These are phyloP conservation scores for Erysimum cheiri DNA, from an alignment of 441 rosid genomes.

Conservation along the genomic window DNA sequence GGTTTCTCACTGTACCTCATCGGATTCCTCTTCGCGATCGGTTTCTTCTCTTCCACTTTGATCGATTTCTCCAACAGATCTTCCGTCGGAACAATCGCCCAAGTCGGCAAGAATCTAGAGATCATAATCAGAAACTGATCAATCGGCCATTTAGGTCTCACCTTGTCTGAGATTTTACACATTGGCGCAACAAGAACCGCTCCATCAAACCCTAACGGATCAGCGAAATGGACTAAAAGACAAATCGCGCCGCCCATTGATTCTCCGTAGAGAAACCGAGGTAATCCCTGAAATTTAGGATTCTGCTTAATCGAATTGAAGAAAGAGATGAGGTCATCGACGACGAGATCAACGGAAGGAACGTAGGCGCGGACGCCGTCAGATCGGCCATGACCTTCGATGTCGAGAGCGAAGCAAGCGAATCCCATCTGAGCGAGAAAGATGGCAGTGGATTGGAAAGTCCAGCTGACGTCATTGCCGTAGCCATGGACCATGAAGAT, in stretches of 20 bases:
- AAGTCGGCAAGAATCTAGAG: constrained; percentile 73
- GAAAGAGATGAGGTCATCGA: constrained; percentile 63
- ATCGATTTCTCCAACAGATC: constrained; percentile 65
- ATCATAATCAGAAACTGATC: constrained; percentile 56
- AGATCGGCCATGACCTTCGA: constrained; percentile 86
- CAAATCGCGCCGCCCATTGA: constrained; percentile 91
- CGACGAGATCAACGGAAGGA: constrained; percentile 74
- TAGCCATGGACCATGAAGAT: constrained; percentile 89
- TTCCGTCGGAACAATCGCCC: constrained; percentile 74
- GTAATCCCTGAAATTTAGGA: constrained; percentile 47
- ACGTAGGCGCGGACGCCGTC: constrained; percentile 73
- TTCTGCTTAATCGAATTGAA: constrained; percentile 55
- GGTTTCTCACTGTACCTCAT: constrained; percentile 75
- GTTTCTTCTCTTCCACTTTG: constrained; percentile 69
- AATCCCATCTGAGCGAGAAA: constrained; percentile 78
- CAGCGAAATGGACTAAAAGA: constrained; percentile 63
- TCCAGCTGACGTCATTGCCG: constrained; percentile 88
- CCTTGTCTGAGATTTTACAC: constrained; percentile 80
- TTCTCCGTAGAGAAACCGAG: constrained; percentile 75
- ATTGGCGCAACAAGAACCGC: constrained; percentile 83
- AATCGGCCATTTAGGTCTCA: constrained; percentile 84
- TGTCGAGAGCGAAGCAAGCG: constrained; percentile 79
- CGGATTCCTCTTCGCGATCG: constrained; percentile 65
- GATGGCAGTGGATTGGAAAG: constrained; percentile 75
- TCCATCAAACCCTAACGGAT: constrained; percentile 62